Base-by-base conservation (phyloP, 1,284 basidiomycete species). In the Veloboletus limbatus region DNA sequence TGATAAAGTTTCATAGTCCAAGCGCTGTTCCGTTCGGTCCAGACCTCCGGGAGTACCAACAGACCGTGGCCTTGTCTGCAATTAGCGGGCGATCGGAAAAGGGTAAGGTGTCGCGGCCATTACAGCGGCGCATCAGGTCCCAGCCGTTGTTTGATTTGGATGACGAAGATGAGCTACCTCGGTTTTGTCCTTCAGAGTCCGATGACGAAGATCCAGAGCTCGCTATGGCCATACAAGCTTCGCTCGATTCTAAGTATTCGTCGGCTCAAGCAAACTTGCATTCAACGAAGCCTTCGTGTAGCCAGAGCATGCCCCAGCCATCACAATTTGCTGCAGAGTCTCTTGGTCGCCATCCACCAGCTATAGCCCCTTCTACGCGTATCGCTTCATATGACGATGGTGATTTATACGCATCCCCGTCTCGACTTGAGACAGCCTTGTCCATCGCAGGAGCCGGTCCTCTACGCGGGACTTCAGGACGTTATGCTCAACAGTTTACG, bases 21-120 rank as follows among this genome's bases (percentile, higher is more conserved):
- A 58, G 51, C 16, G 40, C 56, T 38, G 54, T 59, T 31, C 51
- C 57, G 6, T 60, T 68, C 17, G 88, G 92, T 62, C 70, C 78
- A 4, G 88, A 92, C 56, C 67, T 92, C 44, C 76, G 79, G 17
- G 77, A 82, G 54, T 81, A 83, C 59, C 82, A 79, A 49, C 75
- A 80, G 24, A 74, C 75, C 37, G 80, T 84, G 68, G 82, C 86
- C 1, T 68, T 92, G 14, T 69, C 79, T 21, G 85, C 82, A 2
- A 77, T 90, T 27, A 75, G 75, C 6, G 70, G 68, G 25, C 76
- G 88, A 16, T 74, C 79, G 45, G 54, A 67, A 9, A 57, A 63
- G 7, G 62, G 68, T n/a, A 53, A 61, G 21, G 61, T 57, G 17
- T 65, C 63, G 9, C 70, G 57, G 47, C 53, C 61, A n/a, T 60